phyloP scores from a whole-genome alignment of 768 basidiomycete genomes.

The Russula sp. region DNA sequence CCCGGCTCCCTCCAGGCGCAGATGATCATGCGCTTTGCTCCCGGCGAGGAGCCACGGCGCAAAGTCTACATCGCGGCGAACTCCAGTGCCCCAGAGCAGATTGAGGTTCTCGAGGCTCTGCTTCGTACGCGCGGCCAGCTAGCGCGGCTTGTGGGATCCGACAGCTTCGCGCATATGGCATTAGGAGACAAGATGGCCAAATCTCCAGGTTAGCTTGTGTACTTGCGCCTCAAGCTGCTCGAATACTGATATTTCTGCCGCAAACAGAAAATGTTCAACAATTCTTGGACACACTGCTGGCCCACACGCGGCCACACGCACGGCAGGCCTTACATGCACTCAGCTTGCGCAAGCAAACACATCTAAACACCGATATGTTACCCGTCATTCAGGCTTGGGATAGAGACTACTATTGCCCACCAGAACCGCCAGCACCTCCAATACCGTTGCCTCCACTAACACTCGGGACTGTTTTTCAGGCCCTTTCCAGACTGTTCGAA shows the following conservation, averaged over 20 bases:
- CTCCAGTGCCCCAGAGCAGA: constrained; percentile 65
- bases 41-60: constrained; percentile 74
- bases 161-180: constrained; percentile 82
- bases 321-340: constrained; percentile 62
- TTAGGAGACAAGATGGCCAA: constrained; percentile 98
- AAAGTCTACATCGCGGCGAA: constrained; percentile 81
- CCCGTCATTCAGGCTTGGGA: constrained; percentile 93
- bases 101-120: constrained; percentile 70
- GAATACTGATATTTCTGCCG: background rate
- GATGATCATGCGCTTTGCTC: constrained; percentile 88
- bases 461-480: constrained; percentile 87
- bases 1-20: constrained; percentile 87
- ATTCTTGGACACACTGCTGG: constrained; percentile 77
- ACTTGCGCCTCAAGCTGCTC: constrained; percentile 5
- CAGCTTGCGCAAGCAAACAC: constrained; percentile 66
- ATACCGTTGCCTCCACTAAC: constrained; percentile 70
- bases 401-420: constrained; percentile 86
- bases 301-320: constrained; percentile 76
- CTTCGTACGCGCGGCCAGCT: constrained; percentile 74
- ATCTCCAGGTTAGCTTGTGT: constrained; percentile 59
- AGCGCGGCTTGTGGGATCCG: constrained; percentile 76
- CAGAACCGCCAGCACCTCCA: constrained; percentile 69
- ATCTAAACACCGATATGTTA: constrained; percentile 50
- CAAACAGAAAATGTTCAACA: constrained; percentile 74
- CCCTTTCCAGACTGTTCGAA: constrained; percentile 82